Base-by-base conservation (phyloP, 1,284 basidiomycete genomes). In the Melampsora americana region DNA sequence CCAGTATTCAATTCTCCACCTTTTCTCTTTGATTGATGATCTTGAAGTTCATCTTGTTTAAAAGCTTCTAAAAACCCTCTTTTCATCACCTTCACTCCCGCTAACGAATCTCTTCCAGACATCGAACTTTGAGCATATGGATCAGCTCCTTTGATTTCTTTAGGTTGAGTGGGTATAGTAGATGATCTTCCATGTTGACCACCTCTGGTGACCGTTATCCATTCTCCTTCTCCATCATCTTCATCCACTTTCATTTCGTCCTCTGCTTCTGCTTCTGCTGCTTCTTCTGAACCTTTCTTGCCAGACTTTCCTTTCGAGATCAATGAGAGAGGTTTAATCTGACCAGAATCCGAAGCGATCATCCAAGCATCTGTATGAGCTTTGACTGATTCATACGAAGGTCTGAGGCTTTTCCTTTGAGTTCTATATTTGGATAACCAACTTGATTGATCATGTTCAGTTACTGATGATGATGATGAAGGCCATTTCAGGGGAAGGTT, bases 81-180 rank as follows among this genome's bases (percentile, higher is more conserved):
- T 50, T 75, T 68, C 72, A 75, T 75, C 16, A 75, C 66, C 67
- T 75, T 75, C 26, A 68, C 72, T 20, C 62, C 56, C 2, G 72
- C 72, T 28, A 11, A n/a, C 20, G 35, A 32, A 66, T 75, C 72
- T 23, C 72, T 28, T 48, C 42, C 53, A 16, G 72, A 65, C 72
- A 75, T 75, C 7, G 72, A 75, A 14, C 65, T 67, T 46, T 75
- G 72, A n/a, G 72, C 72, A 48, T 75, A 75, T 0, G 72, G 72
- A 62, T 75, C 72, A n/a, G 66, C 20, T 11, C 50, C 72, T 26
- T 16, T 23, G 42, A 48, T 7, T 1, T 16, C 5, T 16, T 30
- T 12, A 48, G 64, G 65, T 64, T 73, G 70, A 16, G 62, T 65
- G 12, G 70, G 23, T 42, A 67, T 74, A 9, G 72, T 75, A 20